Evolutionary conservation across 2,329 filamentous ascomycete genomes (phyloP).

Genomic region (Dactylonectria macrodidyma): DNA sequence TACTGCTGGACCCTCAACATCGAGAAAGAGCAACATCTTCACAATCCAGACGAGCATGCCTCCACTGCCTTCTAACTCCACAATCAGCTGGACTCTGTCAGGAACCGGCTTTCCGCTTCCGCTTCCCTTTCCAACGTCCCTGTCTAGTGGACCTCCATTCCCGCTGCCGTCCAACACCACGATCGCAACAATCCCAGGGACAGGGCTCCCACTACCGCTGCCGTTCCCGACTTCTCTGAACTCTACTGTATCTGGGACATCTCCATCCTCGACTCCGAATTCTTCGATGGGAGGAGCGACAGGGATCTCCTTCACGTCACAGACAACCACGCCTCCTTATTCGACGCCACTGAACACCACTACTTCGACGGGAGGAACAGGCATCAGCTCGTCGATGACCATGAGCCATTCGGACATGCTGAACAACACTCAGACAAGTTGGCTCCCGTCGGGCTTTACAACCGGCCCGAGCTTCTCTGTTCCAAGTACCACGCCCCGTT

Average conservation of each 20-base stretch:
- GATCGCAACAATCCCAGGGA: conserved; percentile 6
- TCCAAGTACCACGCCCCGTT: conserved; percentile 18
- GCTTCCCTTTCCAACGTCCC: conserved; percentile 1
- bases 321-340: conserved; percentile 25
- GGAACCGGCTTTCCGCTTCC: conserved; percentile 25
- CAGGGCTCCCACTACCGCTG: conserved; percentile 21
- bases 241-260: neutral
- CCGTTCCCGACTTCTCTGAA: neutral
- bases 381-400: conserved; percentile 24
- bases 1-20: conserved; percentile 9
- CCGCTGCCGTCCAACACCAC: conserved; percentile 25
- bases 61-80: conserved; percentile 38
- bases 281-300: conserved; percentile 15
- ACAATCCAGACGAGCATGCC: conserved; percentile 21
- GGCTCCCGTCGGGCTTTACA: conserved; percentile 34
- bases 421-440: conserved; percentile 29
- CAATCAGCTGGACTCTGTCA: conserved; percentile 13
- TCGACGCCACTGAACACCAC: conserved; percentile 39
- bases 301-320: conserved; percentile 20
- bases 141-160: neutral
- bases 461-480: conserved; percentile 11
- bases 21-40: conserved; percentile 6
- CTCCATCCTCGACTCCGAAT: conserved; percentile 4
- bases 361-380: neutral
- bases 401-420: conserved; percentile 24